Evolutionary conservation across 139 green algal genomes (phyloP), one percentile per base, ranked within the genome.

Genomic region (Chlorella vulgaris): DNA sequence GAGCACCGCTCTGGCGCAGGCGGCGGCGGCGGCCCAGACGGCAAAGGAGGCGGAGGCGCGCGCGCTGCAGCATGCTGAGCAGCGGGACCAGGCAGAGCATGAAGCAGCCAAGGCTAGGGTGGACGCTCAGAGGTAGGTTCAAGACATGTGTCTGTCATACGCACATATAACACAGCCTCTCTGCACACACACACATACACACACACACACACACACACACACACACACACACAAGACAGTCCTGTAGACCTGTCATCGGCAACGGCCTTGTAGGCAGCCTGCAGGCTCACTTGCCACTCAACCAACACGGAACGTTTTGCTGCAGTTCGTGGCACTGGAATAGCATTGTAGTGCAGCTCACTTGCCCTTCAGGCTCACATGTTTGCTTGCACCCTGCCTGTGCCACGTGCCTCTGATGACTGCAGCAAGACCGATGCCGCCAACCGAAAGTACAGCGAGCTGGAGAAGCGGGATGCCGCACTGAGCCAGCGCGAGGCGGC

Each of bases 381-480:
- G n/a, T n/a, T n/a, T n/a, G n/a, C n/a, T n/a, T n/a, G n/a, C n/a
- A n/a, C n/a, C n/a, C n/a, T n/a, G n/a, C n/a, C n/a, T n/a, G n/a
- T 58, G 47, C 13, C 47, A 24, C 10, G 13, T 58, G 47, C 15
- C 47, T 58, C 47, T 58, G 42, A 29, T n/a, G 55, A n/a, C n/a
- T 65, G 53, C 73, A 79, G 73, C 51, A 79, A 79, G 26, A 38
- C 38, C 24, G 74, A 80, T 38, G 55, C 58, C 58, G 55, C 58
- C 74, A 71, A n/a, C 74, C 74, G 74, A 55, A 80, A 80, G 74
- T 70, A 61, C n/a, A n/a, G 43, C 19, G 60, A 76, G 70, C 66
- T 85, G 3, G 71, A 82, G 10, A 74, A 60, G 38, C 55, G 61
- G 18, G 70, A 85, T 53, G 39, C 43, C 18, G 33, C 24, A 36